Conservation (phyloP, 129 eudicot species). For the Solidago caesia region DNA sequence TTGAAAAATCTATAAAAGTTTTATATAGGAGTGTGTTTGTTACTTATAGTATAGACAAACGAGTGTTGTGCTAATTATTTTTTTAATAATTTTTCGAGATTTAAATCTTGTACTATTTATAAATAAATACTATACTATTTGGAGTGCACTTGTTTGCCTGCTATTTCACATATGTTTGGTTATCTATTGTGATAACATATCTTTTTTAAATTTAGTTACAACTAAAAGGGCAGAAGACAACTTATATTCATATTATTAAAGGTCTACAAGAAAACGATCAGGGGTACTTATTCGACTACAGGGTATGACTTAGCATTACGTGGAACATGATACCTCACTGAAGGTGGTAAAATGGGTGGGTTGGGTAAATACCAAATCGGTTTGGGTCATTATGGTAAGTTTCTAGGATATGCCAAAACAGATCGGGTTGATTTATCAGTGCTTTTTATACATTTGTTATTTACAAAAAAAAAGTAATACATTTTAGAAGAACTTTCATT, state of each 20-base stretch:
- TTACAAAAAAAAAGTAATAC: not conserved
- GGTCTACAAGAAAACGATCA: not conserved
- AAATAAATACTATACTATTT: not conserved
- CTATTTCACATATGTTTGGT: slow-evolving; percentile 5
- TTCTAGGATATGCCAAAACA: not conserved
- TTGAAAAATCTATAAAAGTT: slow-evolving; percentile 28
- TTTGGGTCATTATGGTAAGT: not conserved
- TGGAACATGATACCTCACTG: not conserved
- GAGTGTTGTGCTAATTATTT: slow-evolving; percentile 26
- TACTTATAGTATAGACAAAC: slow-evolving; percentile 35
- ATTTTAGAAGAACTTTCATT: not conserved
- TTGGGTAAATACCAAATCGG: not conserved
- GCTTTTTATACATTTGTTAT: too few species aligned
- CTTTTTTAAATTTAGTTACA: slow-evolving; percentile 10
- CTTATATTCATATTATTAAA: not conserved
- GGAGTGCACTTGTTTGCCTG: not conserved
- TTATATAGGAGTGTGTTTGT: slow-evolving; percentile 32
- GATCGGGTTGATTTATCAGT: not conserved
- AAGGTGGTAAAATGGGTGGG: not conserved
- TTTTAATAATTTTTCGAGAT: slow-evolving; percentile 18
- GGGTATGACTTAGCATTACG: not conserved
- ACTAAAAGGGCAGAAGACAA: not conserved
- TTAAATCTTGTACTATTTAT: slow-evolving; percentile 11
- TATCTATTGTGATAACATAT: slow-evolving; percentile 11
- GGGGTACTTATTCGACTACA: not conserved